A percentile compares a stretch with the other conserved stretches of the same genome.
Evolutionary conservation across 805 yeast species (phyloP).

Genomic region (Lipomyces yamadae): DNA sequence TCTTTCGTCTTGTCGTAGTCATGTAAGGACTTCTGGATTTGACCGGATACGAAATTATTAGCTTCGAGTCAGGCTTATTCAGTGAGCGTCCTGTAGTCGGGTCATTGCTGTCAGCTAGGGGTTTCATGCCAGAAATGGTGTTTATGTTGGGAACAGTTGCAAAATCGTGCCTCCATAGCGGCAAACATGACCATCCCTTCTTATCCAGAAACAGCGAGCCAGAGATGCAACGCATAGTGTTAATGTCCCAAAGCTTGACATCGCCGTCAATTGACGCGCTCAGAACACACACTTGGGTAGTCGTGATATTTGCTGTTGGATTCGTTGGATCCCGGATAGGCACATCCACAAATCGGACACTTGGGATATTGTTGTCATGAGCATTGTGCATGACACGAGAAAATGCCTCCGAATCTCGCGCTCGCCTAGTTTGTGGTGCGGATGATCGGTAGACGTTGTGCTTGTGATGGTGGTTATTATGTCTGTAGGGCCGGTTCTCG

Average conservation of each 20-base stretch:
- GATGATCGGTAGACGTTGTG: conserved; percentile 1
- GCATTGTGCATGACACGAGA: conserved; percentile 22
- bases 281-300: conserved; percentile 22
- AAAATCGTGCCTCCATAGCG: conserved; percentile 23
- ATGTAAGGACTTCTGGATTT: conserved; percentile 29
- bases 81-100: background rate
- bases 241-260: conserved; percentile 46
- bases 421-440: conserved; percentile 11
- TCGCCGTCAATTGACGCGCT: conserved; percentile 40
- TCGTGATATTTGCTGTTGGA: background rate
- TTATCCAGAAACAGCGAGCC: conserved; percentile 20
- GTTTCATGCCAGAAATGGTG: conserved; percentile 15
- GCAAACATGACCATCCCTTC: conserved; percentile 29
- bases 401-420: conserved; percentile 9
- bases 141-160: conserved; percentile 5
- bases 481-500: conserved; percentile 1
- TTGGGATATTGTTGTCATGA: conserved; percentile 33
- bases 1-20: conserved; percentile 7
- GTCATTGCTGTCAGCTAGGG: background rate
- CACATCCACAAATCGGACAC: conserved; percentile 25
- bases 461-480: background rate
- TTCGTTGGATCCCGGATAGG: conserved; percentile 10
- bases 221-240: conserved; percentile 31
- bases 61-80: conserved; percentile 4
- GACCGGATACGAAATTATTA: conserved; percentile 24